Evolutionary conservation across 2,329 filamentous ascomycete species (phyloP), one percentile per base, ranked within the genome.

Genomic region (Calonectria hawksworthii): DNA sequence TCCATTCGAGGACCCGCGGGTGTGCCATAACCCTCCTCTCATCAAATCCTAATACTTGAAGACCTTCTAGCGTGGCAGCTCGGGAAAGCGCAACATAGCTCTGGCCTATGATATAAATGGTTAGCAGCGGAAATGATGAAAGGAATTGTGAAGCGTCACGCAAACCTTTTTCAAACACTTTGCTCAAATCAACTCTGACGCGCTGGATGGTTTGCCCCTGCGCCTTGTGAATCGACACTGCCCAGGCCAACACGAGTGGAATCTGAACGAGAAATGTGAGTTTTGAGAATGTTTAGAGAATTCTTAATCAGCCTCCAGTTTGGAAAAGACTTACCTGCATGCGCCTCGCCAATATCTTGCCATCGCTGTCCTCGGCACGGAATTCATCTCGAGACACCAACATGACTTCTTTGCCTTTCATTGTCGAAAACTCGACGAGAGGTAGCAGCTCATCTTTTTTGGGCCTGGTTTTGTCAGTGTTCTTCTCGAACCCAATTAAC

Each of bases 201-300:
- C 56, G 56, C 8, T 41, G 56, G 21, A 63, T 63, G 23, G 56
- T 63, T 23, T 63, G 56, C 3, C 56, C 56, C 13, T 63, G 56
- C 11, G 56, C 56, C 23, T 63, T 63, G 34, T 63, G 56, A 10
- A 63, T 63, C 9, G 56, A 63, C 23, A 63, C 38, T 26, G 56
- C 56, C 56, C 56, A 63, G 16, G 56, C 56, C 9, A 63, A 16
- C n/a, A 63, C 56, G 14, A 63, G 56, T 14, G 56, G 56, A 63
- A 63, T 41, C 56, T 63, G 36, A 2, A 2, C 14, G 34, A 23
- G 34, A 28, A 41, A 41, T 26, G 10, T 13, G 56, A 63, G 34
- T 41, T 21, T 63, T 3, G 16, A 38, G 1, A 18, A 26, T 1
- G 13, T 5, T 23, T 13, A 3, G 8, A 7, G 9, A 2, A 41